phyloP scores from a whole-genome alignment of 257 asterid species.

The Salvia hispanica region DNA sequence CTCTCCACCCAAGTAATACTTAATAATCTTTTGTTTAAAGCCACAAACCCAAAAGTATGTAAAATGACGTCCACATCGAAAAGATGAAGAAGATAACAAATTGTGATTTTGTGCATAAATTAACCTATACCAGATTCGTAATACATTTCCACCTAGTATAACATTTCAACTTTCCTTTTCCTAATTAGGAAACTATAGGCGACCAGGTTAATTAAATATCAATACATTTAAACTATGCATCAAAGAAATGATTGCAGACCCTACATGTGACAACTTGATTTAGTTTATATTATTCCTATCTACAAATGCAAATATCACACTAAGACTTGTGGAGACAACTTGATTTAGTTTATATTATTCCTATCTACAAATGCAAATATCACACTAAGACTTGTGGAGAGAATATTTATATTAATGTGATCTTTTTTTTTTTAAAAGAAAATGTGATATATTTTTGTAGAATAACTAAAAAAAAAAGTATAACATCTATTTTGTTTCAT shows the following conservation, averaged over 20 bases:
- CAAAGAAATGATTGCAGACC: slow-evolving; percentile 41
- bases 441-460: too few relatives aligned
- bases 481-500: too few relatives aligned
- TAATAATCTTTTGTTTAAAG: slow-evolving; percentile 29
- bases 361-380: too few relatives aligned
- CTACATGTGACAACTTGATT: background rate
- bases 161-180: slow-evolving; percentile 24
- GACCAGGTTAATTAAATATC: slow-evolving; percentile 19
- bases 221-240: slow-evolving; percentile 18
- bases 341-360: too few relatives aligned
- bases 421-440: too few relatives aligned
- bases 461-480: too few relatives aligned
- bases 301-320: too few relatives aligned
- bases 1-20: slow-evolving; percentile 23
- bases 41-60: slow-evolving; percentile 17
- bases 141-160: slow-evolving; percentile 13
- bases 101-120: slow-evolving; percentile 19
- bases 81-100: slow-evolving; percentile 37
- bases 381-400: too few relatives aligned
- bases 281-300: too few relatives aligned
- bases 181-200: slow-evolving; percentile 44
- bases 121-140: slow-evolving; percentile 21
- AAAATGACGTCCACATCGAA: slow-evolving; percentile 22
- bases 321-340: too few relatives aligned
- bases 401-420: too few relatives aligned